Conservation (phyloP, 257 asterid genomes). For the Scutellaria baicalensis region DNA sequence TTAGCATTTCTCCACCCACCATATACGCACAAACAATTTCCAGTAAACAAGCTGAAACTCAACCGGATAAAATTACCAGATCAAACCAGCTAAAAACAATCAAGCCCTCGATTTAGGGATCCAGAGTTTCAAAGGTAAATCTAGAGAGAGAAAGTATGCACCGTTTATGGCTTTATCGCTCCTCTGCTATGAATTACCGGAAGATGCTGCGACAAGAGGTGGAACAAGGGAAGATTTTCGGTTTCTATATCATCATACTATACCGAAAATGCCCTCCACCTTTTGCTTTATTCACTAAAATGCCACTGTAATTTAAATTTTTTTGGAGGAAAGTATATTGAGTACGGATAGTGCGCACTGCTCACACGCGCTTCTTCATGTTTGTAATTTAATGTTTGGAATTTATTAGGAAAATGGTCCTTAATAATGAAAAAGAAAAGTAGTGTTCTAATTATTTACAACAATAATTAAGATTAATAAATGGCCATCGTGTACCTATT, state of each 20-base stretch:
- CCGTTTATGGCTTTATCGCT: slow-evolving; percentile 29
- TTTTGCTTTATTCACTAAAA: slow-evolving; percentile 18
- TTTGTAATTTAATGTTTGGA: neutral
- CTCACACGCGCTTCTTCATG: neutral
- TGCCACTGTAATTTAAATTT: slow-evolving; percentile 14
- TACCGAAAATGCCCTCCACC: slow-evolving; percentile 16
- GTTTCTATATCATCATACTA: slow-evolving; percentile 6
- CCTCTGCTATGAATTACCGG: slow-evolving; percentile 30
- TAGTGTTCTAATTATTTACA: too few species aligned
- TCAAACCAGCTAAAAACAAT: neutral
- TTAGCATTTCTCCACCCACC: neutral
- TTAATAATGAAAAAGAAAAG: too few species aligned
- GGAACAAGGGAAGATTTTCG: slow-evolving; percentile 15
- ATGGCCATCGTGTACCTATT: too few species aligned
- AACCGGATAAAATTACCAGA: neutral
- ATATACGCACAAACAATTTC: neutral
- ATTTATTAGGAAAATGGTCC: neutral
- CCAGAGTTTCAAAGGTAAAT: slow-evolving; percentile 18
- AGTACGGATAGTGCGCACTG: neutral
- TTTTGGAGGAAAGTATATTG: neutral
- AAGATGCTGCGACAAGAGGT: slow-evolving; percentile 48
- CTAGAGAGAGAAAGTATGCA: slow-evolving; percentile 28
- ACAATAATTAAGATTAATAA: too few species aligned
- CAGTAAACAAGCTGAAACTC: slow-evolving; percentile 2
- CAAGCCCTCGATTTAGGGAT: slow-evolving; percentile 39